These are phyloP conservation scores for Melastoma malabathricum DNA, from an alignment of 345 rosid species.

Conservation along the genomic window DNA sequence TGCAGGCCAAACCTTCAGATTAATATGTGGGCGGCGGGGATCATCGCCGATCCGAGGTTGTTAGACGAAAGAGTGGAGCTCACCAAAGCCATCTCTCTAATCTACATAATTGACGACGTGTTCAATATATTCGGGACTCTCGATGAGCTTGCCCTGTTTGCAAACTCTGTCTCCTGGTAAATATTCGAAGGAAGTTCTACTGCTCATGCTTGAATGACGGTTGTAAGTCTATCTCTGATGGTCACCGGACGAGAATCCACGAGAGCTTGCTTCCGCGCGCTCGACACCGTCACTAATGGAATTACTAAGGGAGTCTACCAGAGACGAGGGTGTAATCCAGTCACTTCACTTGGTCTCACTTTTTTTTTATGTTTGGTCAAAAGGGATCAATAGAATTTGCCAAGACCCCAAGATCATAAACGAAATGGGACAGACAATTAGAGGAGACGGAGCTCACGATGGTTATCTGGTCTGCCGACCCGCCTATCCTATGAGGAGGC, in stretches of 20 bases:
- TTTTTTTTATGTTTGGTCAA: no score
- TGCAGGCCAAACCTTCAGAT: no score
- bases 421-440: no score
- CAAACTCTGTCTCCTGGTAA: conserved; percentile 27
- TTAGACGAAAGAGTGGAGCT: conserved; percentile 27
- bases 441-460: conserved; percentile 1
- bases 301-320: conserved; percentile 11
- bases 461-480: conserved; percentile 17
- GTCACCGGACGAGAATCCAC: conserved; percentile 1
- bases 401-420: no score
- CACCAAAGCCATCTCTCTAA: conserved; percentile 37
- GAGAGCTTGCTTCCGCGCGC: conserved; percentile 19
- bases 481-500: conserved; percentile 67
- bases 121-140: conserved; percentile 33
- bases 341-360: no score
- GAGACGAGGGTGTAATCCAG: conserved; percentile 5
- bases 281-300: conserved; percentile 15
- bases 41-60: conserved; percentile 31
- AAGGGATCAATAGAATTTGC: no score
- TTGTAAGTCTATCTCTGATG: no score
- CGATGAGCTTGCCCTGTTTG: conserved; percentile 34
- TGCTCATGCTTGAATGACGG: no score
- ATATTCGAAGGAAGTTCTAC: no score
- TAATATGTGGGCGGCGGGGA: conserved; percentile 31
- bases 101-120: conserved; percentile 44